These are phyloP conservation scores for Datura wrightii DNA, from an alignment of 257 asterid species.

Conservation along the genomic window DNA sequence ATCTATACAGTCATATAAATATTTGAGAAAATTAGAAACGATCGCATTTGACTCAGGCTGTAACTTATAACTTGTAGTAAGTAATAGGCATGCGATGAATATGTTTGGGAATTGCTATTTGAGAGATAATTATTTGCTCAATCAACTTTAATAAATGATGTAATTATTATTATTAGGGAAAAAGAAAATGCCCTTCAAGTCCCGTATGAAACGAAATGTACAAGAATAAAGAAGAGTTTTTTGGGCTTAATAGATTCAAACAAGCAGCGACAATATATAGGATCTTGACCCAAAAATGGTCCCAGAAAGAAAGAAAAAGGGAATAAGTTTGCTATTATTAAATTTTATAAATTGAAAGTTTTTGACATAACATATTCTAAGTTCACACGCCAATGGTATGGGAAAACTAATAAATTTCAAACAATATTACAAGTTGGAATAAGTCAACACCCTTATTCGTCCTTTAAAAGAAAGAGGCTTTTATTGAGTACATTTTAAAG, in stretches of 20 bases:
- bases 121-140: too few relatives aligned
- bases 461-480: not conserved
- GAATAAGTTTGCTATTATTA: too few relatives aligned
- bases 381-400: conserved; percentile 21
- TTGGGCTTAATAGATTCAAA: not conserved
- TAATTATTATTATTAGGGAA: too few relatives aligned
- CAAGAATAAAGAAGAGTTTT: not conserved
- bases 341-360: not conserved
- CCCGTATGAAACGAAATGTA: too few relatives aligned
- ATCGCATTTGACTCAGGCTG: too few relatives aligned
- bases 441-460: not conserved
- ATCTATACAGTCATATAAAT: not conserved
- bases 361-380: not conserved
- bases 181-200: too few relatives aligned
- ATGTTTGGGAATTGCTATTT: too few relatives aligned
- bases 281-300: not conserved
- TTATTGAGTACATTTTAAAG: not conserved
- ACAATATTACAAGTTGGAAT: not conserved
- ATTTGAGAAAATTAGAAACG: not conserved
- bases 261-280: not conserved
- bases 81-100: too few relatives aligned
- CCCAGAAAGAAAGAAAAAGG: not conserved
- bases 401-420: conserved; percentile 6
- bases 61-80: too few relatives aligned
- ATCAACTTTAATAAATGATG: too few relatives aligned